Evolutionary conservation across 352 stramenopile genomes (phyloP).

Genomic region (Pythium sukuiense): DNA sequence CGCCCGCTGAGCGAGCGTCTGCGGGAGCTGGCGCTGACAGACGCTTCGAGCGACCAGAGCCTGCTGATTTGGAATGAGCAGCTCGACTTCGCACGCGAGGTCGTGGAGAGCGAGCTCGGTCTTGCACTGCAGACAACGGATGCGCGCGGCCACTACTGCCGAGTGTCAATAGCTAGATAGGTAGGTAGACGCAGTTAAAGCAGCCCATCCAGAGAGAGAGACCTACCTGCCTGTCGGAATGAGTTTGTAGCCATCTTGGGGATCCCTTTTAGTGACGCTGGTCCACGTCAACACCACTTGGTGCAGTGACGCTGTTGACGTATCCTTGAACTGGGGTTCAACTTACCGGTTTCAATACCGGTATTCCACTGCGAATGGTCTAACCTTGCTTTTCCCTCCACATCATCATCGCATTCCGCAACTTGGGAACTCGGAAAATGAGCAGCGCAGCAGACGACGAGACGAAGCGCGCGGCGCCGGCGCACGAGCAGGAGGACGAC

Average conservation of each 20-base stretch:
- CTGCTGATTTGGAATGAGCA: constrained; percentile 35
- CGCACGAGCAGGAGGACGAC: constrained; percentile 28
- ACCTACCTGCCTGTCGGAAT: too few relatives aligned
- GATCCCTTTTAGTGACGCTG: background rate
- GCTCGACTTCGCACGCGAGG: constrained; percentile 22
- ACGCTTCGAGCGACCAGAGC: constrained; percentile 5
- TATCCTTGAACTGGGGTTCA: constrained; percentile 18
- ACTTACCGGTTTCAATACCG: constrained; percentile 29
- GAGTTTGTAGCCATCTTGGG: constrained; percentile 21
- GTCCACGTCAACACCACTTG: background rate
- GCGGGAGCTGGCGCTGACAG: constrained; percentile 11
- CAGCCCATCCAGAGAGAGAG: too few relatives aligned
- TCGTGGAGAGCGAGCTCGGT: constrained; percentile 24
- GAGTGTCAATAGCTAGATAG: constrained; percentile 22
- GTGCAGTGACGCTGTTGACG: constrained; percentile 25
- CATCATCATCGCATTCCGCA: background rate
- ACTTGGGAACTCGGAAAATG: background rate
- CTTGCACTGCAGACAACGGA: constrained; percentile 10
- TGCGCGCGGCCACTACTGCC: constrained; percentile 24
- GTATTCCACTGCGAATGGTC: constrained; percentile 3
- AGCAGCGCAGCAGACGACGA: constrained; percentile 29
- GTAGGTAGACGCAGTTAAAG: background rate
- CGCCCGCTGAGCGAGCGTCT: constrained; percentile 51
- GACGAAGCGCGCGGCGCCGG: constrained; percentile 22
- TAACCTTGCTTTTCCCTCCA: constrained; percentile 1